These are phyloP conservation scores for Phytophthora chlamydospora DNA, from an alignment of 352 stramenopile genomes.

Conservation along the genomic window DNA sequence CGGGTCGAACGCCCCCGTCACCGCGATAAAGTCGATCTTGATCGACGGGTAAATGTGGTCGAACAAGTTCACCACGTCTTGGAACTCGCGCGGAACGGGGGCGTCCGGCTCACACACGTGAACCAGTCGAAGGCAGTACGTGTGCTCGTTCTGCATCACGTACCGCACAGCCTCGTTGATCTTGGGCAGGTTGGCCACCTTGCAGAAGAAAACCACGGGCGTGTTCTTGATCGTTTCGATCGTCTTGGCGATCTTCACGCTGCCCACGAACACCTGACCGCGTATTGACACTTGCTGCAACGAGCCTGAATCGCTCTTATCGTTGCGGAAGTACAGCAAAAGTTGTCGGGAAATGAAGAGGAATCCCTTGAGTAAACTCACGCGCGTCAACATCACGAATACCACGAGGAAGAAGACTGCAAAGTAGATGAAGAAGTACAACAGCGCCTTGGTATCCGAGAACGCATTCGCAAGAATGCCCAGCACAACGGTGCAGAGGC, in stretches of 20 bases:
- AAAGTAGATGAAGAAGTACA: slow-evolving; percentile 73
- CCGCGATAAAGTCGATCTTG: slow-evolving; percentile 88
- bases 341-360: slow-evolving; percentile 58
- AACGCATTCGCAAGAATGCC: slow-evolving; percentile 62
- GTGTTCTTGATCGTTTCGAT: slow-evolving; percentile 82
- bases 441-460: slow-evolving; percentile 45
- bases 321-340: slow-evolving; percentile 22
- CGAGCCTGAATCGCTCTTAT: slow-evolving; percentile 5
- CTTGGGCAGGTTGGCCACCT: slow-evolving; percentile 84
- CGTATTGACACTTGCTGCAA: slow-evolving; percentile 36
- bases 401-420: slow-evolving; percentile 50
- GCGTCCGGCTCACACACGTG: slow-evolving; percentile 55
- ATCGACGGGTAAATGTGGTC: slow-evolving; percentile 92
- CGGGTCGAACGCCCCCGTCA: slow-evolving; percentile 74
- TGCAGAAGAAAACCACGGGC: slow-evolving; percentile 92
- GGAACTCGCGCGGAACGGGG: slow-evolving; percentile 39
- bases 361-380: slow-evolving; percentile 55
- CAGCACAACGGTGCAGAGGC: slow-evolving; percentile 52
- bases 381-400: slow-evolving; percentile 69
- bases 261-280: slow-evolving; percentile 46
- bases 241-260: slow-evolving; percentile 66
- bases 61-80: slow-evolving; percentile 76
- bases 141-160: slow-evolving; percentile 89
- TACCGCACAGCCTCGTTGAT: slow-evolving; percentile 94
- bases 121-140: slow-evolving; percentile 87